A percentile compares a stretch with the other conserved stretches of the same genome.
phyloP scores from a whole-genome alignment of 257 asterid species.

The Solanum etuberosum region DNA sequence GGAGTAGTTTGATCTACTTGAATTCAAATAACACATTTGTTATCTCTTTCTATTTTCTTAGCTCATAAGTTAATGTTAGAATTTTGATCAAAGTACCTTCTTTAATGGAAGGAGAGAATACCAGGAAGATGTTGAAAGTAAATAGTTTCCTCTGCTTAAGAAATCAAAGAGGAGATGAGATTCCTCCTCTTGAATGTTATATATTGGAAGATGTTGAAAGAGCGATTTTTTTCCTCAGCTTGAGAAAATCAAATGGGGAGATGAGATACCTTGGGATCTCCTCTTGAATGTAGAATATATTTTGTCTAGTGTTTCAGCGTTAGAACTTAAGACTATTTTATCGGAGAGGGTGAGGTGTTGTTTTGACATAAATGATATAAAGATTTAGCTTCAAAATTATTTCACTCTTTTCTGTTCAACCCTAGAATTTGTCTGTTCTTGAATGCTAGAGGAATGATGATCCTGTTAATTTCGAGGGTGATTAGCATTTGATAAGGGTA shows the following conservation, averaged over 20 bases:
- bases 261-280: not conserved
- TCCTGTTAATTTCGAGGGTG: not conserved
- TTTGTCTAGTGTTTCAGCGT: not conserved
- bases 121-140: not conserved
- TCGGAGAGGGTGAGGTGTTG: not conserved
- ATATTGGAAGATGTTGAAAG: not conserved
- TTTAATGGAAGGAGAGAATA: not conserved
- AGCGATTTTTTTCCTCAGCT: not conserved
- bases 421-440: not conserved
- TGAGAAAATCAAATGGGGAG: not conserved
- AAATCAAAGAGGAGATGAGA: not conserved
- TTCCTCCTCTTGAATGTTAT: not conserved
- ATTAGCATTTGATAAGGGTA: not conserved
- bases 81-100: not conserved
- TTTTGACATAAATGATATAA: not conserved
- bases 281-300: not conserved
- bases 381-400: not conserved
- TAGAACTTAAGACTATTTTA: not conserved
- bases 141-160: not conserved
- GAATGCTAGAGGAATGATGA: not conserved
- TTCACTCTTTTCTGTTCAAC: not conserved
- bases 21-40: not conserved
- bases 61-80: not conserved
- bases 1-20: not conserved
- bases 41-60: not conserved